Evolutionary conservation across 108 stramenopile genomes (phyloP).

Genomic region (Skeletonema tropicum): DNA sequence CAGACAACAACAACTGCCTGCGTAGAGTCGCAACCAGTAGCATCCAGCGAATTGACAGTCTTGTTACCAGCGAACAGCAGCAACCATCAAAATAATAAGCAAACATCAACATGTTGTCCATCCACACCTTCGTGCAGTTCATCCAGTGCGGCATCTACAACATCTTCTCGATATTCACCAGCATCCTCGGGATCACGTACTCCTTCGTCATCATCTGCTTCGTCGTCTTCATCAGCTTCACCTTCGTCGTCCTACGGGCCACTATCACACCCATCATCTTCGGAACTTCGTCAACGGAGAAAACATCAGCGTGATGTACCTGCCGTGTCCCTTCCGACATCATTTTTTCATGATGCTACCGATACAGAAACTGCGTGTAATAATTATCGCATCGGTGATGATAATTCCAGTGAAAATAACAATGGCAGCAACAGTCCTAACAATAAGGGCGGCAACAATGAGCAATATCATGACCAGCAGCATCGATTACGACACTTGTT

Average conservation of each 20-base stretch:
- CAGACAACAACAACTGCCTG: too few species aligned
- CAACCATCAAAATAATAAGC: background rate
- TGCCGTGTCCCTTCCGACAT: background rate
- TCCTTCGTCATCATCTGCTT: background rate
- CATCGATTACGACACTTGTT: background rate
- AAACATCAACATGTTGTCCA: background rate
- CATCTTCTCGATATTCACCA: conserved; percentile 1
- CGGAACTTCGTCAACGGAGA: background rate
- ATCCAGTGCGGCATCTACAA: background rate
- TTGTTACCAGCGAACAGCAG: background rate
- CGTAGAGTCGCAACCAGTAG: background rate
- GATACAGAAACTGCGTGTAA: background rate
- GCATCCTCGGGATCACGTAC: background rate
- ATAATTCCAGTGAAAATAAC: background rate
- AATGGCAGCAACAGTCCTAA: background rate
- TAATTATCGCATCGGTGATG: background rate
- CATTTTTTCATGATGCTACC: background rate
- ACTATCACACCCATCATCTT: background rate
- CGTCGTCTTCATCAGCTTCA: too few species aligned
- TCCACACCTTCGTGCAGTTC: background rate
- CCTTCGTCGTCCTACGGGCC: background rate
- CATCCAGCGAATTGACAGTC: background rate
- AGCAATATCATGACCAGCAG: background rate
- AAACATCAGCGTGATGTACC: background rate
- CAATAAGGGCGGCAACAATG: too few species aligned